Evolutionary conservation across 2,329 filamentous ascomycete species (phyloP).

Genomic region (Parasarocladium wereldwijsianum): DNA sequence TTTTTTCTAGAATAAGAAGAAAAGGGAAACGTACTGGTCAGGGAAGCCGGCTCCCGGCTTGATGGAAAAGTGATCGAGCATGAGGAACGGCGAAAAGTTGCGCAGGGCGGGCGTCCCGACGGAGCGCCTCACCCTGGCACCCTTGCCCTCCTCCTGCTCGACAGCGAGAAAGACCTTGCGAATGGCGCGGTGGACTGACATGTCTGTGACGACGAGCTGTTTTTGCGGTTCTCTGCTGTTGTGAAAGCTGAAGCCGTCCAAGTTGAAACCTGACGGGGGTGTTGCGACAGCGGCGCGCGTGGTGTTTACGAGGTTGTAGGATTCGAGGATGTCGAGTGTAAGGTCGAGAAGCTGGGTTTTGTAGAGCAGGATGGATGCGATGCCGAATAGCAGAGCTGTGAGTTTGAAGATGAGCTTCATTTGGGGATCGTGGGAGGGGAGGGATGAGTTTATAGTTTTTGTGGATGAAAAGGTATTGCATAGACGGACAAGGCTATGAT

Average conservation of each 20-base stretch:
- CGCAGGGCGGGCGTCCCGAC: conserved; percentile 72
- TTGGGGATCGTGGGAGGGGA: conserved; percentile 5
- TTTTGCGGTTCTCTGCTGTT: conserved; percentile 7
- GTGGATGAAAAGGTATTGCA: not conserved
- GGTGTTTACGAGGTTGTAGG: conserved; percentile 6
- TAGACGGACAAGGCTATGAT: not conserved
- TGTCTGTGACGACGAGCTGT: conserved; percentile 26
- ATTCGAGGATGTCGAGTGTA: conserved; percentile 9
- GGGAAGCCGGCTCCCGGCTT: conserved; percentile 75
- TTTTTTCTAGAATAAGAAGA: not conserved
- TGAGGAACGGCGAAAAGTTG: conserved; percentile 85
- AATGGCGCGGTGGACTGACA: conserved; percentile 61
- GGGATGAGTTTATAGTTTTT: conserved; percentile 2
- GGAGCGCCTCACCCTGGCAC: conserved; percentile 72
- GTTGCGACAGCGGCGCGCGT: conserved; percentile 1
- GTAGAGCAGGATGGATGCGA: conserved; percentile 14
- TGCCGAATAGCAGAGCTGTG: conserved; percentile 14
- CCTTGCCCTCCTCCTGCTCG: conserved; percentile 78
- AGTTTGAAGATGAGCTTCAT: conserved; percentile 18
- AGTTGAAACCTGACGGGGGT: no score
- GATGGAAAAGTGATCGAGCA: conserved; percentile 88
- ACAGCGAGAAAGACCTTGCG: conserved; percentile 70
- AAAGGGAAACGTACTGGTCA: conserved; percentile 43
- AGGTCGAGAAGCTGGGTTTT: conserved; percentile 11
- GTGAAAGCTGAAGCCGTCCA: no score